Base-by-base conservation (phyloP, 495 filamentous ascomycete species). In the Sphaerosporella brunnea region DNA sequence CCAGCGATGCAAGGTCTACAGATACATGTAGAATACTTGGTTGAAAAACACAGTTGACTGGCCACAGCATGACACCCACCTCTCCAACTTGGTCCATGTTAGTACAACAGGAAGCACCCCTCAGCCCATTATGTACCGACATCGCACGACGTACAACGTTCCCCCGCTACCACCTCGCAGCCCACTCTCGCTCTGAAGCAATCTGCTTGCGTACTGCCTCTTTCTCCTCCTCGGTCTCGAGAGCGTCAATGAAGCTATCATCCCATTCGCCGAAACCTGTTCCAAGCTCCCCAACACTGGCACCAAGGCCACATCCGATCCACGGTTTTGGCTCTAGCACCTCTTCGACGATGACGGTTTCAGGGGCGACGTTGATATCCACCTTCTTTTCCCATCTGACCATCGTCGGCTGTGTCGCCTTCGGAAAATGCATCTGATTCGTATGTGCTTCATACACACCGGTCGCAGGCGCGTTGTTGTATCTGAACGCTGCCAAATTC, bases 361-460 rank as follows among this genome's bases (percentile, higher is more conserved):
- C 36, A 23, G 21, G 19, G 23, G 2, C 23, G 13, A 42, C 43
- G 37, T 35, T 38, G 11, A 55, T 53, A 43, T 65, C 60, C 34
- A 51, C 20, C 11, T 84, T 63, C 36, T 77, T 73, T 64, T 86
- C 83, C 70, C 86, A 83, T 45, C 76, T 75, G 7, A 74, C 84
- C 59, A 84, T 82, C 1, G 87, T 88, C 0, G 90, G 84, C 65
- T 97, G 92, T 71, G 82, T 94, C 54, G 73, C 83, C 48, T 73
- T 73, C 0, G 90, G 92, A 54, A 80, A 90, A 53, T 84, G 80
- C 70, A 95, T 82, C 34, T 68, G 53, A 60, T 97, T 97, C 35
- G 90, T 94, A 64, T 95, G 85, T 19, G 87, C 73, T 53, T 97
- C 86, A 62, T 97, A 97, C 20, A 85, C 68, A 20, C 90, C 90